Conservation (phyloP, 2,329 filamentous ascomycete species). For the Tolypocladium capitatum region DNA sequence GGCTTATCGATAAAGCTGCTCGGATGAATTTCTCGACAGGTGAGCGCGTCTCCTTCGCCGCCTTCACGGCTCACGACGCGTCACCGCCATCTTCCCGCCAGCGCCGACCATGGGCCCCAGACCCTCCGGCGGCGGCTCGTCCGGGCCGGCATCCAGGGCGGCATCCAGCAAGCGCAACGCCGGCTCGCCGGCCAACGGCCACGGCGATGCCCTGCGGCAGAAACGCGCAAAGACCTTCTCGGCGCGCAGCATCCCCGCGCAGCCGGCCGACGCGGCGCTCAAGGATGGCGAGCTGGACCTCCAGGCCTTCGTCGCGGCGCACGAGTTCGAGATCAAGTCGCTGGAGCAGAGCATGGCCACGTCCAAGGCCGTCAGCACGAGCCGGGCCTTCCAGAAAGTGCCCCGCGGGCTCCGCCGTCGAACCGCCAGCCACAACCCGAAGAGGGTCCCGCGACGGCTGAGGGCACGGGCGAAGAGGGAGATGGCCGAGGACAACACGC, state of each 20-base stretch:
- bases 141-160: slow-evolving; percentile 6
- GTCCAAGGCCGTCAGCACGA: slow-evolving; percentile 48
- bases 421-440: slow-evolving; percentile 91
- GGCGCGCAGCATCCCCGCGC: slow-evolving; percentile 35
- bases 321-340: slow-evolving; percentile 80
- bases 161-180: slow-evolving; percentile 15
- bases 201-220: slow-evolving; percentile 14
- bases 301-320: slow-evolving; percentile 68
- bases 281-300: slow-evolving; percentile 73
- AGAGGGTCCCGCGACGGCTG: slow-evolving; percentile 70
- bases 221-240: slow-evolving; percentile 35
- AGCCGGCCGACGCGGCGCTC: slow-evolving; percentile 36
- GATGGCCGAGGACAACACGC: slow-evolving; percentile 86
- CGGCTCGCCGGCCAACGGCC: slow-evolving; percentile 9
- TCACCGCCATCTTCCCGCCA: slow-evolving; percentile 4
- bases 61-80: neutral
- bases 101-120: slow-evolving; percentile 14
- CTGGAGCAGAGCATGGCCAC: slow-evolving; percentile 70
- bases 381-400: slow-evolving; percentile 80
- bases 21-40: neutral
- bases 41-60: slow-evolving; percentile 1
- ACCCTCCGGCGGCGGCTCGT: slow-evolving; percentile 12
- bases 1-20: slow-evolving; percentile 4
- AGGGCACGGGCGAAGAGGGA: slow-evolving; percentile 54
- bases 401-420: slow-evolving; percentile 72